Percentiles rank a stretch among this genome's conserved stretches.
Conservation (phyloP, 305 asterid genomes). For the Vinca major region DNA sequence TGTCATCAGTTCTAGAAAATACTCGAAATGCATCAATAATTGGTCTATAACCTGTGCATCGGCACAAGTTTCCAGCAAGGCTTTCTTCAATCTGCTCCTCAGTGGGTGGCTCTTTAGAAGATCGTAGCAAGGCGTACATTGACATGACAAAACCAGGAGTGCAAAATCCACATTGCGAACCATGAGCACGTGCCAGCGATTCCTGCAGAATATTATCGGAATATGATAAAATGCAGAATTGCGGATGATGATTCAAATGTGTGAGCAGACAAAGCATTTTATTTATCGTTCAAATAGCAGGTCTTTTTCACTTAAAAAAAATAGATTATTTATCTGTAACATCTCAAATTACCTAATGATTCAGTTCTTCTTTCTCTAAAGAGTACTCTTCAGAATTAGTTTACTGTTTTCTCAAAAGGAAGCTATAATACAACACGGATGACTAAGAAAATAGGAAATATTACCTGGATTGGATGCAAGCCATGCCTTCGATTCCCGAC, state of each 20-base stretch:
- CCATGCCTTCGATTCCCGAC: constrained; percentile 68
- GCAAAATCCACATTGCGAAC: constrained; percentile 97
- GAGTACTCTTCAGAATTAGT: not conserved
- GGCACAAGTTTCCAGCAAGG: constrained; percentile 92
- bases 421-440: not conserved
- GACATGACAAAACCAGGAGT: constrained; percentile 98
- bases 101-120: constrained; percentile 59
- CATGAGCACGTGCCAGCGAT: constrained; percentile 74
- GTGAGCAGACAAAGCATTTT: constrained; percentile 7
- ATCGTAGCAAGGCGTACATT: constrained; percentile 80
- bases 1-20: constrained; percentile 65
- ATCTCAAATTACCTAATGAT: not conserved
- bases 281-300: not conserved
- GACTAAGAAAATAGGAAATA: constrained; percentile 2
- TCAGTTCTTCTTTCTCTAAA: not conserved
- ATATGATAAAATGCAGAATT: constrained; percentile 11
- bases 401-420: not conserved
- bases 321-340: not conserved
- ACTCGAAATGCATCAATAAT: constrained; percentile 84
- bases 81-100: constrained; percentile 75
- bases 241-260: not conserved
- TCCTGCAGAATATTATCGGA: constrained; percentile 44
- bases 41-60: constrained; percentile 97
- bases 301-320: not conserved
- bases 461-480: constrained; percentile 88